Percentiles rank a stretch among this genome's conserved stretches.
These are phyloP conservation scores for Nephromyces sp. DNA, from an alignment of 169 alveolate species.

Conservation along the genomic window DNA sequence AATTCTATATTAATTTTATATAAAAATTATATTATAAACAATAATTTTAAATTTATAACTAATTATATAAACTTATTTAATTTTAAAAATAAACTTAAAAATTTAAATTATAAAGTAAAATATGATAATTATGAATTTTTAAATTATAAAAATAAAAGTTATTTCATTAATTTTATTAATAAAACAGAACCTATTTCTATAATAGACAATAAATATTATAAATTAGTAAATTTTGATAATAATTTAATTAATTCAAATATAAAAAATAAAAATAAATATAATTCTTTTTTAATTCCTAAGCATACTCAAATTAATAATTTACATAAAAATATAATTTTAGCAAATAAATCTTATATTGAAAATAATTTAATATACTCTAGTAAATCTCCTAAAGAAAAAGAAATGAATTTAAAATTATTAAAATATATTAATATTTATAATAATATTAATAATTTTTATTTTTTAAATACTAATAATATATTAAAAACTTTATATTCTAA, in stretches of 20 bases:
- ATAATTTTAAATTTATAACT: neutral
- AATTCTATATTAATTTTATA: constrained; percentile 11
- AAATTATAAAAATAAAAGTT: constrained; percentile 10
- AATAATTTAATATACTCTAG: neutral
- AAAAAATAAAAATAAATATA: neutral
- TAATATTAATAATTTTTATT: constrained; percentile 12
- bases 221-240: neutral
- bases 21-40: neutral
- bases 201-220: neutral
- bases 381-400: neutral
- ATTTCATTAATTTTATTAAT: constrained; percentile 1
- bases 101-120: constrained; percentile 2
- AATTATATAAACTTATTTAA: neutral
- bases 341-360: constrained; percentile 3
- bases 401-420: constrained; percentile 15
- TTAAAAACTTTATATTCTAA: constrained; percentile 21
- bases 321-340: neutral
- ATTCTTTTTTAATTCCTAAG: constrained; percentile 29
- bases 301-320: constrained; percentile 18
- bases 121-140: neutral
- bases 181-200: neutral
- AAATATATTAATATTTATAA: neutral
- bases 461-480: constrained; percentile 1
- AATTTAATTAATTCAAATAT: constrained; percentile 7
- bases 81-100: neutral